A percentile compares a stretch with the other conserved stretches of the same genome.
Conservation (phyloP, 2,329 filamentous ascomycete genomes). For the Exophiala oligosperma region DNA sequence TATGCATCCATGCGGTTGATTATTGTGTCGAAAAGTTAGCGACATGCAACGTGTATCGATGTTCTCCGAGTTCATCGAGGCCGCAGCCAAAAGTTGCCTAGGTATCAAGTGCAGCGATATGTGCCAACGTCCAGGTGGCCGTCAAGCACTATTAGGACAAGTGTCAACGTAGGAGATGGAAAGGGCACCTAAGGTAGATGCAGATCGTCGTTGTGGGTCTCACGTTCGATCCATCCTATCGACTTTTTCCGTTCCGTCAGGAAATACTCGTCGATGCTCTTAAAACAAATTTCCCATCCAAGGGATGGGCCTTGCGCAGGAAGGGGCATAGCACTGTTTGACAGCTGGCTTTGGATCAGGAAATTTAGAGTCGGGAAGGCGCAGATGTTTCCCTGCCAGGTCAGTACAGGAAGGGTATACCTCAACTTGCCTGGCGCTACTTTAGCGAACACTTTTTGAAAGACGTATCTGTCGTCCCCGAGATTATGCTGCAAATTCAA, state of each 20-base stretch:
- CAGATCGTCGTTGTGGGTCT: not conserved
- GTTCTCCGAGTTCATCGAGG: no score
- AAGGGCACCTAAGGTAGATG: not conserved
- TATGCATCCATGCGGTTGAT: no score
- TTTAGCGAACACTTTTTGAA: constrained; percentile 14
- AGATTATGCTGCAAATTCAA: not conserved
- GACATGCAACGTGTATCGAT: no score
- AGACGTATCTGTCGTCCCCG: not conserved
- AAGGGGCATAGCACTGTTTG: not conserved
- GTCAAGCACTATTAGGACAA: no score
- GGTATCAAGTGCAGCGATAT: no score
- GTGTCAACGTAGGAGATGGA: not conserved
- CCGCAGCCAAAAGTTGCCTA: no score
- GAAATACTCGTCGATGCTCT: constrained; percentile 13
- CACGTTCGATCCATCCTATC: constrained; percentile 14
- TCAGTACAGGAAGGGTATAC: constrained; percentile 25
- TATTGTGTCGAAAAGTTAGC: no score
- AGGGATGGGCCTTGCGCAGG: not conserved
- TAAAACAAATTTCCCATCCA: constrained; percentile 22
- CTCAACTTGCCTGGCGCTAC: constrained; percentile 24
- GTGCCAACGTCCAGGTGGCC: no score
- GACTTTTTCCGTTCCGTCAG: constrained; percentile 5
- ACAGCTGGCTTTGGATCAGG: not conserved
- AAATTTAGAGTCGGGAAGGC: constrained; percentile 27
- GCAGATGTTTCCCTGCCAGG: constrained; percentile 11